Conservation (phyloP, 495 filamentous ascomycete species). For the Rostrohypoxylon terebratum region DNA sequence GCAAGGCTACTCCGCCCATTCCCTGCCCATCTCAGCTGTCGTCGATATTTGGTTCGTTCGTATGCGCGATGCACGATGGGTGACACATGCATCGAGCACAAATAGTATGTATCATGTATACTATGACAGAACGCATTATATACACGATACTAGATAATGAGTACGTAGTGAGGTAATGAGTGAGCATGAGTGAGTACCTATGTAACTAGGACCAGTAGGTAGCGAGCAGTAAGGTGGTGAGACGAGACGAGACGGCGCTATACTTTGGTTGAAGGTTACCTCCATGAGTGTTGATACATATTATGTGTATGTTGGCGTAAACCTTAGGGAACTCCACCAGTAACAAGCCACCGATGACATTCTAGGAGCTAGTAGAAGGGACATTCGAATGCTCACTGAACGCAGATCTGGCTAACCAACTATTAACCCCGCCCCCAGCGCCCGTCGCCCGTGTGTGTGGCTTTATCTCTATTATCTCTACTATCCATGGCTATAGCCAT, state of each 20-base stretch:
- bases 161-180: not conserved
- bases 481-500: too few species aligned
- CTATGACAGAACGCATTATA: not conserved
- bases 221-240: slow-evolving; percentile 11
- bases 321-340: not conserved
- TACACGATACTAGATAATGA: too few species aligned
- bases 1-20: slow-evolving; percentile 39
- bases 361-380: too few species aligned
- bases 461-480: slow-evolving; percentile 16
- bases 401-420: slow-evolving; percentile 22
- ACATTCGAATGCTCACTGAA: not conserved
- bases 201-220: too few species aligned
- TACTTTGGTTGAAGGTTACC: not conserved
- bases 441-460: slow-evolving; percentile 27
- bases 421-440: not conserved
- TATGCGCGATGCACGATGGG: slow-evolving; percentile 35
- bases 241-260: slow-evolving; percentile 29
- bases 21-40: slow-evolving; percentile 24
- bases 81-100: slow-evolving; percentile 18
- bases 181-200: too few species aligned
- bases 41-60: slow-evolving; percentile 13
- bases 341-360: not conserved
- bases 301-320: too few species aligned
- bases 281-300: not conserved
- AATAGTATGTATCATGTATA: slow-evolving; percentile 11